Evolutionary conservation across 331 rosid genomes (phyloP).

Genomic region (Quercus phellos): DNA sequence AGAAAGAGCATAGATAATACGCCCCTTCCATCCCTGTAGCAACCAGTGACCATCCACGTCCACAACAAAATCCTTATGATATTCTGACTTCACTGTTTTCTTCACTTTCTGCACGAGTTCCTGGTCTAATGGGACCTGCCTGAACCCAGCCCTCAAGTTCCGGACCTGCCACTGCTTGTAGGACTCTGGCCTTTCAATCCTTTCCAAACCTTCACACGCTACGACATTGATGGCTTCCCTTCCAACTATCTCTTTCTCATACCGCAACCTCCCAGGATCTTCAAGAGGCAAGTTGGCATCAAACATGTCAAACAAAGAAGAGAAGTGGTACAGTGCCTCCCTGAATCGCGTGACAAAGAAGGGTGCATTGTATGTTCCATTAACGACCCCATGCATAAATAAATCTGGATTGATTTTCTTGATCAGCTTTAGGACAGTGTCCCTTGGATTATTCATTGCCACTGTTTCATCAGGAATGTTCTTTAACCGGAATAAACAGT

Average conservation of each 20-base stretch:
- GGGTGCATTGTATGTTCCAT: constrained; percentile 70
- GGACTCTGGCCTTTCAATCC: constrained; percentile 85
- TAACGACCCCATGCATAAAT: constrained; percentile 72
- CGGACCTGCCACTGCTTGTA: constrained; percentile 85
- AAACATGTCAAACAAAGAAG: constrained; percentile 67
- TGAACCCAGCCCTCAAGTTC: constrained; percentile 70
- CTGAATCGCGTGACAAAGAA: constrained; percentile 65
- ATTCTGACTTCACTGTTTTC: constrained; percentile 46
- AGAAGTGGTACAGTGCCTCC: constrained; percentile 71
- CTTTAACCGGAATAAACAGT: constrained; percentile 64
- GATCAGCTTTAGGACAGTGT: constrained; percentile 54
- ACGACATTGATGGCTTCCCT: constrained; percentile 64
- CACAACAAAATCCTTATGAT: constrained; percentile 59
- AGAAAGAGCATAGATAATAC: constrained; percentile 54
- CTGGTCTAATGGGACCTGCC: constrained; percentile 42
- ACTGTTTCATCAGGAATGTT: constrained; percentile 68
- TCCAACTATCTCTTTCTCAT: constrained; percentile 58
- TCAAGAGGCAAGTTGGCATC: constrained; percentile 60
- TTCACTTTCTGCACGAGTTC: constrained; percentile 34
- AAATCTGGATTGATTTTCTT: constrained; percentile 59
- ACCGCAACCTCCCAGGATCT: constrained; percentile 40
- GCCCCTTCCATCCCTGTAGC: constrained; percentile 85
- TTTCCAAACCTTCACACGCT: constrained; percentile 75
- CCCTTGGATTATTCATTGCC: constrained; percentile 51
- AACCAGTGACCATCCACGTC: constrained; percentile 69